A percentile compares a stretch with the other conserved stretches of the same genome.
These are phyloP conservation scores for Leptographium wingfieldii DNA, from an alignment of 2,329 filamentous ascomycete genomes.

Conservation along the genomic window DNA sequence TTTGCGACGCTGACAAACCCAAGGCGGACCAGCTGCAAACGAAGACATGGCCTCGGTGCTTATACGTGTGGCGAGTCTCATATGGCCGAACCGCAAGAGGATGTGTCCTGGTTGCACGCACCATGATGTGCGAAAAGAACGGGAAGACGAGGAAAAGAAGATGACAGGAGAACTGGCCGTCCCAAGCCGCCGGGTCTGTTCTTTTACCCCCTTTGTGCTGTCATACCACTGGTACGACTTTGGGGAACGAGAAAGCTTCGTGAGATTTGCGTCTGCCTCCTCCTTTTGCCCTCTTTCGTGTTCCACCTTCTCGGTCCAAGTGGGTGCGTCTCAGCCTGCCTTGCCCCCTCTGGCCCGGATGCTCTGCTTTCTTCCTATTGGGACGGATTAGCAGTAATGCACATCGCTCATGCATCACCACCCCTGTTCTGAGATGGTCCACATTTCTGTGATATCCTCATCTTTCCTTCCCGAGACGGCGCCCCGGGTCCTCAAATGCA, in stretches of 20 bases:
- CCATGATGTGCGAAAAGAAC: too few species aligned
- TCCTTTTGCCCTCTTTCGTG: neutral
- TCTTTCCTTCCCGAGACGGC: slow-evolving; percentile 2
- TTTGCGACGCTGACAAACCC: too few species aligned
- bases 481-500: slow-evolving; percentile 3
- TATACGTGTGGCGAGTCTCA: neutral
- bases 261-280: neutral
- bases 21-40: neutral
- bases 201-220: neutral
- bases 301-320: too few species aligned
- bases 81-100: neutral
- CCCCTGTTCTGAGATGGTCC: neutral
- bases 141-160: too few species aligned
- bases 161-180: neutral
- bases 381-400: neutral
- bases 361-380: neutral
- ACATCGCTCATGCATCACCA: too few species aligned
- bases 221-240: neutral
- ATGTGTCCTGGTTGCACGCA: too few species aligned
- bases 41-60: neutral
- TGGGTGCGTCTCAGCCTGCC: too few species aligned
- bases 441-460: neutral
- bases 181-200: neutral
- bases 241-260: neutral
- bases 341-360: too few species aligned